Percentiles rank a stretch among this genome's conserved stretches.
These are phyloP conservation scores for Penicillium brasilianum DNA, from an alignment of 2,329 filamentous ascomycete genomes.

Conservation along the genomic window DNA sequence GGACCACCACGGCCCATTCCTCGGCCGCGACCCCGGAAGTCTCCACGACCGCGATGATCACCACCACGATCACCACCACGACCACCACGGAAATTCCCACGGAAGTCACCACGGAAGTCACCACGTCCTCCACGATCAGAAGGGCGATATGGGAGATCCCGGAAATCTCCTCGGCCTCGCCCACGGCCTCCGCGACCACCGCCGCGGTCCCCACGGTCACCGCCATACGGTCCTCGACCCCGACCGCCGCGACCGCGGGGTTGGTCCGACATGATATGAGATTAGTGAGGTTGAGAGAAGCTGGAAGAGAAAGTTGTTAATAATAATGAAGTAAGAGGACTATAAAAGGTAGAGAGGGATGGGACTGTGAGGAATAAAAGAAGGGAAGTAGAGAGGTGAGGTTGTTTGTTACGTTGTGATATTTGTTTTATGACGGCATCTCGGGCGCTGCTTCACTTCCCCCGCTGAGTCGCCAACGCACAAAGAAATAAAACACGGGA, in stretches of 20 bases:
- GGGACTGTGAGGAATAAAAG: not conserved
- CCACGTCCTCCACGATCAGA: constrained; percentile 25
- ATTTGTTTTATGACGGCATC: not conserved
- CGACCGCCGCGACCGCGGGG: constrained; percentile 15
- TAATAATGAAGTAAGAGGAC: not conserved
- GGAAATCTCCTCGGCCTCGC: constrained; percentile 30
- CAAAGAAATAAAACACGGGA: not conserved
- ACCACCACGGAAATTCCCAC: constrained; percentile 30
- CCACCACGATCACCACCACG: constrained; percentile 37
- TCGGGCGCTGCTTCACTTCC: not conserved
- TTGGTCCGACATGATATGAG: constrained; percentile 18
- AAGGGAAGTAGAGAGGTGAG: not conserved
- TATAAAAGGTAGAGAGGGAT: not conserved
- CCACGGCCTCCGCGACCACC: constrained; percentile 29
- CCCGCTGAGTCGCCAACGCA: not conserved
- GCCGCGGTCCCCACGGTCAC: constrained; percentile 26
- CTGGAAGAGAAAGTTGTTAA: not conserved
- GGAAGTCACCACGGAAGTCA: constrained; percentile 21
- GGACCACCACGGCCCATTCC: constrained; percentile 26
- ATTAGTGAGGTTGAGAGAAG: not conserved
- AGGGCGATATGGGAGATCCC: constrained; percentile 30
- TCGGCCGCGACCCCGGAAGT: constrained; percentile 23
- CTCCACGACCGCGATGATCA: constrained; percentile 36
- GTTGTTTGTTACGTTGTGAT: not conserved
- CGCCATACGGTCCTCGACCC: constrained; percentile 28